Evolutionary conservation across 768 basidiomycete genomes (phyloP).

Genomic region (Floccularia luteovirens): DNA sequence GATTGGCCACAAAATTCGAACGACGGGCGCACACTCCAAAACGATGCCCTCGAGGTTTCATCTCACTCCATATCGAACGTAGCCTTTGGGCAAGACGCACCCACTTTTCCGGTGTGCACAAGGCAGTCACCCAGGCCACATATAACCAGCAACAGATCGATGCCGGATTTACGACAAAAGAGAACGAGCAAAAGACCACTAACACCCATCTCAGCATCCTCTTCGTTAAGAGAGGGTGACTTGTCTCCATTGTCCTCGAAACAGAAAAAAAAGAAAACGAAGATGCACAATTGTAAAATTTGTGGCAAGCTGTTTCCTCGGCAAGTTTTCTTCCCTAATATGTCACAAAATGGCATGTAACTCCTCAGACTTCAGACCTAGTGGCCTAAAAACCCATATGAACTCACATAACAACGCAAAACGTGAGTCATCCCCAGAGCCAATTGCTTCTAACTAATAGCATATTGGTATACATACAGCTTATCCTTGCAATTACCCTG

Average conservation of each 20-base stretch:
- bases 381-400: slow-evolving; percentile 51
- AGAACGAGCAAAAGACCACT: no score
- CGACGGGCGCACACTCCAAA: no score
- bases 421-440: slow-evolving; percentile 27
- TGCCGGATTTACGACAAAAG: no score
- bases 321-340: slow-evolving; percentile 13
- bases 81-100: no score
- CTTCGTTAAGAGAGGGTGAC: slow-evolving; percentile 2
- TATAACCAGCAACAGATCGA: no score
- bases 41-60: no score
- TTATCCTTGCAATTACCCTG: slow-evolving; percentile 45
- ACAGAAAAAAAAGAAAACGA: slow-evolving; percentile 37
- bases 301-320: slow-evolving; percentile 47
- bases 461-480: slow-evolving; percentile 27
- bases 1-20: no score
- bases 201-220: not conserved
- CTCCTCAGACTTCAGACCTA: slow-evolving; percentile 27
- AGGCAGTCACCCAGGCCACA: no score
- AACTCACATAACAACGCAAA: slow-evolving; percentile 45
- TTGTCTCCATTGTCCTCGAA: not conserved
- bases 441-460: not conserved
- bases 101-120: no score
- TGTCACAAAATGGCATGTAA: slow-evolving; percentile 1
- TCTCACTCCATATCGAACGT: no score
- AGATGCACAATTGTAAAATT: slow-evolving; percentile 46